Percentiles rank a stretch among this genome's conserved stretches.
phyloP scores from a whole-genome alignment of 495 filamentous ascomycete species.

The Trichoderma virens region DNA sequence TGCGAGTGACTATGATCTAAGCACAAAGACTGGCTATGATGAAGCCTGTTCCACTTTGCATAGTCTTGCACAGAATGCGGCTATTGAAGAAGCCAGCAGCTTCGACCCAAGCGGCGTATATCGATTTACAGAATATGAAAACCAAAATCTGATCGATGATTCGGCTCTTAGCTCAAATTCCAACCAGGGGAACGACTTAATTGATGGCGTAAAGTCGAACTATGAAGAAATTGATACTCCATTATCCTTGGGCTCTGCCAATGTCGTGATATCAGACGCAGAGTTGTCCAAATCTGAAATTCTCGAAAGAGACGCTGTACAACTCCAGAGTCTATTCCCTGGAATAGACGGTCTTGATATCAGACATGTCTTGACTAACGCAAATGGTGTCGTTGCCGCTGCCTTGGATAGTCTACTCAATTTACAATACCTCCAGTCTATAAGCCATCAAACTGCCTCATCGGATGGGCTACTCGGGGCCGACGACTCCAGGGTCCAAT shows the following conservation, averaged over 20 bases:
- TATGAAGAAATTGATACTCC: constrained; percentile 17
- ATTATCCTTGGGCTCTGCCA: constrained; percentile 14
- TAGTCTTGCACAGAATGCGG: constrained; percentile 49
- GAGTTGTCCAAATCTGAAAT: constrained; percentile 38
- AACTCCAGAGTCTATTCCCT: constrained; percentile 63
- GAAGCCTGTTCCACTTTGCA: constrained; percentile 49
- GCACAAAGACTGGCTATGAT: constrained; percentile 38
- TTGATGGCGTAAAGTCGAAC: constrained; percentile 12
- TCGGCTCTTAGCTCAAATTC: constrained; percentile 16
- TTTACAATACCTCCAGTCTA: constrained; percentile 60
- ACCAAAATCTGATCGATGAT: constrained; percentile 10
- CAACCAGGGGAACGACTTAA: background rate
- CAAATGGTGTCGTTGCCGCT: constrained; percentile 50
- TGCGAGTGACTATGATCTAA: constrained; percentile 54
- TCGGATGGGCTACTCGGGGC: constrained; percentile 68
- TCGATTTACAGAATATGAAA: background rate
- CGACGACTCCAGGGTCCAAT: constrained; percentile 21
- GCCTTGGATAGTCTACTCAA: constrained; percentile 80
- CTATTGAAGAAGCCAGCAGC: constrained; percentile 55
- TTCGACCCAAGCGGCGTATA: constrained; percentile 71
- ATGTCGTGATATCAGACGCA: constrained; percentile 11
- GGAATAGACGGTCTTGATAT: constrained; percentile 56
- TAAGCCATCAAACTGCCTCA: constrained; percentile 54
- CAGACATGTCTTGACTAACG: constrained; percentile 55
- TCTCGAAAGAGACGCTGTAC: constrained; percentile 47